phyloP scores from a whole-genome alignment of 345 rosid genomes.

The Draba incana region DNA sequence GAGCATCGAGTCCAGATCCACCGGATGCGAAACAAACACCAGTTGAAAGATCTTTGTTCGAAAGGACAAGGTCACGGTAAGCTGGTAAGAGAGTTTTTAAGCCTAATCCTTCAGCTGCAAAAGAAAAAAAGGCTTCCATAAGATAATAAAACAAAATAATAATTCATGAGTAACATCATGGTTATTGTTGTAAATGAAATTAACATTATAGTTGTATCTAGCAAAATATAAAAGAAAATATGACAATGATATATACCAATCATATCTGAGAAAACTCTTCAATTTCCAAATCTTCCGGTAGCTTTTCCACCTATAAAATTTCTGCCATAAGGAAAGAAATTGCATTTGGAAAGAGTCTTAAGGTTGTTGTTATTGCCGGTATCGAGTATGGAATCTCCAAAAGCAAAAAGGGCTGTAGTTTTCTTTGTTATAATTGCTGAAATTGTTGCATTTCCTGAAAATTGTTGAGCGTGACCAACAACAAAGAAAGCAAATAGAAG shows the following conservation, averaged over 20 bases:
- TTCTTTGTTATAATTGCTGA: too few relatives aligned
- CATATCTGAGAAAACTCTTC: constrained; percentile 55
- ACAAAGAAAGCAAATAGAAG: background rate
- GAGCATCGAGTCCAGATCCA: constrained; percentile 26
- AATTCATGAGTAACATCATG: background rate
- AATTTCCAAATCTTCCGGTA: constrained; percentile 62
- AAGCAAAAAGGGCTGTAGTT: constrained; percentile 26
- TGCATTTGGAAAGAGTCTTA: constrained; percentile 39
- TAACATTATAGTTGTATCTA: background rate
- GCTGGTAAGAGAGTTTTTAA: constrained; percentile 24
- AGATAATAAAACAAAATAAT: background rate
- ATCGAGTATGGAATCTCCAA: constrained; percentile 62
- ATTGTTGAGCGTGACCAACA: constrained; percentile 14
- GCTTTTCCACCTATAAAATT: constrained; percentile 49
- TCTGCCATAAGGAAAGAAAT: constrained; percentile 57
- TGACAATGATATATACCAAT: constrained; percentile 39
- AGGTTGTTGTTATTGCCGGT: constrained; percentile 59
- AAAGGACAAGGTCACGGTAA: background rate
- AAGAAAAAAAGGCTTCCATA: background rate
- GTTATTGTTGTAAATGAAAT: background rate
- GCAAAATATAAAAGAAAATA: background rate
- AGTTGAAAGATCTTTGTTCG: constrained; percentile 3
- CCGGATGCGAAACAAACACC: constrained; percentile 34
- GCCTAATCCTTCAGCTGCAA: constrained; percentile 17
- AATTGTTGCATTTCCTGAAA: background rate